Percentiles rank a stretch among this genome's conserved stretches.
Conservation (phyloP, 2,329 filamentous ascomycete genomes). For the Hymenoscyphus linearis region DNA sequence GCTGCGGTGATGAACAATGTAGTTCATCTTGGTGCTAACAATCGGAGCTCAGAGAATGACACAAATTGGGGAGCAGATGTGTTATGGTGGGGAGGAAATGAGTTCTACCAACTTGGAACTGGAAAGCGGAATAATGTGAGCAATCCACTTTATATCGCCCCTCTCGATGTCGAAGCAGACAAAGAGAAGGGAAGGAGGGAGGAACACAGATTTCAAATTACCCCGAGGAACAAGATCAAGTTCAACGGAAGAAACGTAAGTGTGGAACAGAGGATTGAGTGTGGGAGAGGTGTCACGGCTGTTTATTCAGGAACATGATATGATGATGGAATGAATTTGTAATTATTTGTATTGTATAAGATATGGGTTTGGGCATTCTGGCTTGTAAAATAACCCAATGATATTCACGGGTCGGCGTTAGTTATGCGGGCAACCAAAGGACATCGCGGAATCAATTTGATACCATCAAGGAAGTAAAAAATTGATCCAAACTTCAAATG, state of each 20-base stretch:
- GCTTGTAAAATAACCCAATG: conserved; percentile 4
- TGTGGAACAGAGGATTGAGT: conserved; percentile 83
- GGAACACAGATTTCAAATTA: conserved; percentile 73
- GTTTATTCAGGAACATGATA: conserved; percentile 62
- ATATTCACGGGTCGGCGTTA: neutral
- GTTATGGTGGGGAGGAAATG: conserved; percentile 92
- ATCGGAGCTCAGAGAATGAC: conserved; percentile 53
- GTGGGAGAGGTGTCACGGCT: conserved; percentile 74
- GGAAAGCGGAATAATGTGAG: conserved; percentile 79
- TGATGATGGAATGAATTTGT: conserved; percentile 2
- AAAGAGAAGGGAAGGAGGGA: conserved; percentile 58
- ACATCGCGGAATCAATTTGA: neutral
- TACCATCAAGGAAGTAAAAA: neutral
- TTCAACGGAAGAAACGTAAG: conserved; percentile 66
- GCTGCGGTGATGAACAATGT: conserved; percentile 80
- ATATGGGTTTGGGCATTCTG: neutral
- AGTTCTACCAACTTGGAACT: conserved; percentile 87
- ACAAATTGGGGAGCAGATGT: conserved; percentile 87
- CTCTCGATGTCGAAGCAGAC: conserved; percentile 62
- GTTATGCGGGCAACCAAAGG: neutral
- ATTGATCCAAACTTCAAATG: neutral
- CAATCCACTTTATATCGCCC: conserved; percentile 71
- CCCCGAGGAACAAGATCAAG: conserved; percentile 66
- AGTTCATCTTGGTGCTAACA: conserved; percentile 50
- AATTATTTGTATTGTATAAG: conserved; percentile 4